Base-by-base conservation (phyloP, 2,329 filamentous ascomycete genomes). In the Thelonectria blattea region DNA sequence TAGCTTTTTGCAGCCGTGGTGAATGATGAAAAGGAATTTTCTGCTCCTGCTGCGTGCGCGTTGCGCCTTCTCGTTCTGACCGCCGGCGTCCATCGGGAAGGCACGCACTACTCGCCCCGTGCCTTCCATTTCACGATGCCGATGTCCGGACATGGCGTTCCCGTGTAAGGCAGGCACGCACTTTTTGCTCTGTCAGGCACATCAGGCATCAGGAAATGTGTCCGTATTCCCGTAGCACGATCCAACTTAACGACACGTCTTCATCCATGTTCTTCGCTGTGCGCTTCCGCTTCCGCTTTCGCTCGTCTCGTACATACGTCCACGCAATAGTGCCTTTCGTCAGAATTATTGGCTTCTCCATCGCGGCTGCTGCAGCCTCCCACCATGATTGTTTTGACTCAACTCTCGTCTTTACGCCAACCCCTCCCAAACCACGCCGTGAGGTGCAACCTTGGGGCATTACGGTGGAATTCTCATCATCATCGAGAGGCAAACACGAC, bases 1-100 rank as follows among this genome's bases (percentile, higher is more conserved):
- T 37, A 37, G 34, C 34, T 14, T 37, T 37, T 37, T 12, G 12
- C 15, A 37, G 6, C 34, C 15, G 11, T 20, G 39, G 10, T 42
- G 41, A 17, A 17, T 43, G 41, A 41, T 53, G 51, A 24, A 34
- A 56, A 49, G 45, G 46, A 46, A 51, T 52, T 41, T 34, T 27
- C 32, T 24, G 8, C 14, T 22, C 37, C 32, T 15, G 34, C 10
- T 10, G 27, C 20, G 17, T 49, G 30, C 47, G 30, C 27, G 27
- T 17, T 18, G 45, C 30, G 41, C 45, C 39, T 50, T 45, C 50
- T 42, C 41, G 17, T 55, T 30, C 41, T 60, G 58, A 60, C 58
- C 58, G 58, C 58, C 58, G 58, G 58, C 58, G 52, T 47, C 41
- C 17, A 20, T 55, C 57, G 57, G 57, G 52, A 52, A 56, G 46